Conservation (phyloP, 1,139 yeast genomes). For the Debaryomyces coudertii region DNA sequence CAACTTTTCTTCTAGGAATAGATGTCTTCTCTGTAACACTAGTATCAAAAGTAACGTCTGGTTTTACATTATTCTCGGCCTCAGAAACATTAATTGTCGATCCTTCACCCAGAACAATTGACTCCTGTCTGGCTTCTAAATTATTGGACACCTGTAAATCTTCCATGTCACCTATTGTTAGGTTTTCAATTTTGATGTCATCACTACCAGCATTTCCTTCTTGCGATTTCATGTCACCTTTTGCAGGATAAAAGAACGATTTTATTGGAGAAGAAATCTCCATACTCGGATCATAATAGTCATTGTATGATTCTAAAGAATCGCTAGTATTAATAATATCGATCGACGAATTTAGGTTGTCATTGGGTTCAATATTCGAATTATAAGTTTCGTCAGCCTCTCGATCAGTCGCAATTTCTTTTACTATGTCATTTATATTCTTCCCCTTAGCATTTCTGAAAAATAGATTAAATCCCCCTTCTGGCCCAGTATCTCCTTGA, state of each 20-base stretch:
- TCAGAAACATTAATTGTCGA: neutral
- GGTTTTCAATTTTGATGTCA: neutral
- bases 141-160: neutral
- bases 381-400: neutral
- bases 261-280: slow-evolving; percentile 9
- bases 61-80: neutral
- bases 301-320: neutral
- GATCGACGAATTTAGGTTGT: too few species aligned
- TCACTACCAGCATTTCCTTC: neutral
- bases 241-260: slow-evolving; percentile 1
- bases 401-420: slow-evolving; percentile 1
- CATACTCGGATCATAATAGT: neutral
- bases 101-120: neutral
- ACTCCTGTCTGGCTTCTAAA: neutral
- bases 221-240: neutral
- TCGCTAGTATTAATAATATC: neutral
- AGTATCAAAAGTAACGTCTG: slow-evolving; percentile 3
- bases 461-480: slow-evolving; percentile 15
- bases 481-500: slow-evolving; percentile 1
- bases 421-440: slow-evolving; percentile 6
- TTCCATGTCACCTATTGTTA: neutral
- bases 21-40: neutral
- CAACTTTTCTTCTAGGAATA: neutral
- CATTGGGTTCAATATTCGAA: neutral
- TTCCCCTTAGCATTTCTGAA: slow-evolving; percentile 3